phyloP scores from a whole-genome alignment of 345 rosid species.

The Eucalyptus caleyi region DNA sequence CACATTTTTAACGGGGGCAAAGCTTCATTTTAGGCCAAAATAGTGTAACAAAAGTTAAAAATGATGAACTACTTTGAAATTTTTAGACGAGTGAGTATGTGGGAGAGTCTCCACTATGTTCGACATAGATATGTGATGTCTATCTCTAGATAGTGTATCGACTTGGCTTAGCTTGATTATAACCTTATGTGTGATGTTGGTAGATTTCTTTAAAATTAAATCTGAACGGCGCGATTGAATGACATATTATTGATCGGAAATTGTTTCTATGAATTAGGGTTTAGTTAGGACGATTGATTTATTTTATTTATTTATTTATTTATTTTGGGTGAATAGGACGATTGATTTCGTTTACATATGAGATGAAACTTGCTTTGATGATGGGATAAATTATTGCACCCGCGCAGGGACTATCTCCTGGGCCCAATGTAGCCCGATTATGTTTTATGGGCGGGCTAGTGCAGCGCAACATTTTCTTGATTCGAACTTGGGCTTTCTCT shows the following conservation, averaged over 20 bases:
- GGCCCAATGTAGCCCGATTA: neutral
- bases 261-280: neutral
- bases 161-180: neutral
- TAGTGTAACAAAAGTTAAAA: neutral
- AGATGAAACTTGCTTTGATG: neutral
- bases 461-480: neutral
- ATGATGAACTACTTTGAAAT: neutral
- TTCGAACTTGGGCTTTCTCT: neutral
- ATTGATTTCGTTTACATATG: neutral
- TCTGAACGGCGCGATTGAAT: neutral
- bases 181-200: neutral
- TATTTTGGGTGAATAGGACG: neutral
- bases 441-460: neutral
- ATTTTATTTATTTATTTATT: too few species aligned
- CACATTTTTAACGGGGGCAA: neutral
- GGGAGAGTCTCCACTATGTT: neutral
- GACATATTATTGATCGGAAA: neutral
- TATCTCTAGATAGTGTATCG: neutral
- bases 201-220: neutral
- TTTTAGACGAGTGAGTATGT: neutral
- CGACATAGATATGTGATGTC: neutral
- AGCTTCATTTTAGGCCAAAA: neutral
- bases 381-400: neutral
- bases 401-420: neutral
- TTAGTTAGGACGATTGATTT: neutral